phyloP scores from a whole-genome alignment of 2,329 filamentous ascomycete genomes.

The Aspergillus carbonarius region DNA sequence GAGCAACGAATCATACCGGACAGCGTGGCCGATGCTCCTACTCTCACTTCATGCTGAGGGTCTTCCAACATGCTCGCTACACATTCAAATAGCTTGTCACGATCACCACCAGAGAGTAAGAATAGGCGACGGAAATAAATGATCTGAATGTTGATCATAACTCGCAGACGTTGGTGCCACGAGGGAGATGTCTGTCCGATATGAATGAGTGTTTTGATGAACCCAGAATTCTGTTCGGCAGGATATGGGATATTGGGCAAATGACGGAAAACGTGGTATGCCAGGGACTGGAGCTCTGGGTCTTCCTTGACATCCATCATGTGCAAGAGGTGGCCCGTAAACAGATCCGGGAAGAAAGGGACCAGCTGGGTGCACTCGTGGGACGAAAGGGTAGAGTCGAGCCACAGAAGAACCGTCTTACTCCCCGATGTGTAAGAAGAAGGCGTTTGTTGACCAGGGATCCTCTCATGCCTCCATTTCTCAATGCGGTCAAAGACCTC shows the following conservation, averaged over 20 bases:
- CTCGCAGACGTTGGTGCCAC: slow-evolving; percentile 93
- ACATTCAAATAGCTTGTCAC: slow-evolving; percentile 79
- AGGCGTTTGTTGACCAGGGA: slow-evolving; percentile 85
- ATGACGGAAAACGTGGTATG: slow-evolving; percentile 96
- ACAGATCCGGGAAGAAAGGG: slow-evolving; percentile 83
- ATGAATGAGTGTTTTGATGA: slow-evolving; percentile 81
- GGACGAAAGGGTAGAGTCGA: slow-evolving; percentile 85
- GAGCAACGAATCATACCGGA: slow-evolving; percentile 99
- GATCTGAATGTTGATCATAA: slow-evolving; percentile 97
- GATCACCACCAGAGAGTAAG: slow-evolving; percentile 71
- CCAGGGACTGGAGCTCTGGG: slow-evolving; percentile 87
- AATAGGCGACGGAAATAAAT: slow-evolving; percentile 97
- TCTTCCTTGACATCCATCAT: slow-evolving; percentile 99
- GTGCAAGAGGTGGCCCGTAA: slow-evolving; percentile 90
- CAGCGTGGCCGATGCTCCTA: slow-evolving; percentile 86
- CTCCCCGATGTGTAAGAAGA: slow-evolving; percentile 93
- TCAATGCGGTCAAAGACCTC: slow-evolving; percentile 78
- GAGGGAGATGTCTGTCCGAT: slow-evolving; percentile 81
- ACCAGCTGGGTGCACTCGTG: slow-evolving; percentile 90
- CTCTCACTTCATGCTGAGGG: slow-evolving; percentile 86
- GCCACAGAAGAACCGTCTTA: slow-evolving; percentile 93
- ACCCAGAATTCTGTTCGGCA: slow-evolving; percentile 76
- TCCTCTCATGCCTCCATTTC: slow-evolving; percentile 79
- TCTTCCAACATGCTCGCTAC: slow-evolving; percentile 96
- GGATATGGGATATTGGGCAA: slow-evolving; percentile 93